Percentiles rank a stretch among this genome's conserved stretches.
These are phyloP conservation scores for Exophiala calicioides DNA, from an alignment of 2,329 filamentous ascomycete species.

Conservation along the genomic window DNA sequence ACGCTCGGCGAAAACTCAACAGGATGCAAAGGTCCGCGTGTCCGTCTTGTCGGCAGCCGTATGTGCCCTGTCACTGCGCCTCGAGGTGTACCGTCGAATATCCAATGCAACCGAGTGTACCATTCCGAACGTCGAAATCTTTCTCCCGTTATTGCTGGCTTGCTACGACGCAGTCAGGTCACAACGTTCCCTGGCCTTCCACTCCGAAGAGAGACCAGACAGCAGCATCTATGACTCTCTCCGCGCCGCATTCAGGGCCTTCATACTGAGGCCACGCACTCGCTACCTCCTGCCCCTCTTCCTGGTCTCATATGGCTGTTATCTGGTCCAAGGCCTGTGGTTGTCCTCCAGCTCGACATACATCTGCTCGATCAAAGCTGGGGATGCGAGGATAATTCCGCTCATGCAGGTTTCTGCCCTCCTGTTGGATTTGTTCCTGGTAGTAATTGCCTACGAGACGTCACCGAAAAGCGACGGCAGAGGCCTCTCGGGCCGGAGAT, in stretches of 20 bases:
- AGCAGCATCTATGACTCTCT: slow-evolving; percentile 29
- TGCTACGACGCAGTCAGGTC: slow-evolving; percentile 44
- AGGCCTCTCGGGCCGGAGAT: slow-evolving; percentile 18
- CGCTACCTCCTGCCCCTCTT: slow-evolving; percentile 42
- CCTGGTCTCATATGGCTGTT: slow-evolving; percentile 42
- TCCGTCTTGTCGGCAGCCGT: slow-evolving; percentile 28
- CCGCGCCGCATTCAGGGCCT: slow-evolving; percentile 17
- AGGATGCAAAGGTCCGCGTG: slow-evolving; percentile 21
- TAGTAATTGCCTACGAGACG: slow-evolving; percentile 34
- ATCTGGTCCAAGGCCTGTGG: slow-evolving; percentile 39
- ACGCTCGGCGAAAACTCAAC: slow-evolving; percentile 1
- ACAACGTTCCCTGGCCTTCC: slow-evolving; percentile 33
- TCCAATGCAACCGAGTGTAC: slow-evolving; percentile 48
- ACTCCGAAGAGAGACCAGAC: slow-evolving; percentile 23
- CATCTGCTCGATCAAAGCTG: slow-evolving; percentile 48
- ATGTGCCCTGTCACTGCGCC: slow-evolving; percentile 34
- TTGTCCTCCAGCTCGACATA: slow-evolving; percentile 47
- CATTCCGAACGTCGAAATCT: slow-evolving; percentile 28
- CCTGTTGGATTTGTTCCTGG: slow-evolving; percentile 45
- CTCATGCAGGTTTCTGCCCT: slow-evolving; percentile 41
- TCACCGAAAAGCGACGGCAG: slow-evolving; percentile 14
- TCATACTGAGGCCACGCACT: slow-evolving; percentile 38
- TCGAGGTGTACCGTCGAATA: slow-evolving; percentile 45
- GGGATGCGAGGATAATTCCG: slow-evolving; percentile 38
- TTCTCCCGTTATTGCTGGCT: slow-evolving; percentile 44